Evolutionary conservation across 192 early-diverging fungal species (phyloP).

Genomic region (Jimgerdemannia flammicorona): DNA sequence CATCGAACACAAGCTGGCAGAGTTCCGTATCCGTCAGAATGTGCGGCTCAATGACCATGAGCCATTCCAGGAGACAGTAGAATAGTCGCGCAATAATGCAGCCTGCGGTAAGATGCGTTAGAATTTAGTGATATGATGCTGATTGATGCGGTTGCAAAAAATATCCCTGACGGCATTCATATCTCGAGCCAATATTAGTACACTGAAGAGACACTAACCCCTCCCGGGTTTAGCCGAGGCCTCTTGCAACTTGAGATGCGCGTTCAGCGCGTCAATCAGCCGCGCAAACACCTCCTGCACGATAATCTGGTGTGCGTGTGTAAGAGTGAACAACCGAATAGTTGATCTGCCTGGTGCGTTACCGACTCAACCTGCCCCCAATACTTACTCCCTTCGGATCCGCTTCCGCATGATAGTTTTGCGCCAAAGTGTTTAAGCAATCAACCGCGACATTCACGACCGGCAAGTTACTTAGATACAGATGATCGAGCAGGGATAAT

Average conservation of each 20-base stretch:
- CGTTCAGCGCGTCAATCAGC: constrained; percentile 62
- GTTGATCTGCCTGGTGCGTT: background rate
- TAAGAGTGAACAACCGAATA: background rate
- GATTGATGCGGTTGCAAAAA: too few relatives aligned
- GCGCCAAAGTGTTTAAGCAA: constrained; percentile 57
- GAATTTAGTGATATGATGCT: constrained; percentile 1
- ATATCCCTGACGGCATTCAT: too few relatives aligned
- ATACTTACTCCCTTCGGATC: constrained; percentile 52
- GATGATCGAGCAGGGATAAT: constrained; percentile 57
- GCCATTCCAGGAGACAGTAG: constrained; percentile 68
- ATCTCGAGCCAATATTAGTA: too few relatives aligned
- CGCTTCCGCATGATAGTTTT: constrained; percentile 45
- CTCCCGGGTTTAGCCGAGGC: constrained; percentile 30
- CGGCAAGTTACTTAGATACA: constrained; percentile 55
- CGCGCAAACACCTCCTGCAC: constrained; percentile 59
- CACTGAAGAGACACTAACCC: constrained; percentile 4
- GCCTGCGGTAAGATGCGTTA: constrained; percentile 22
- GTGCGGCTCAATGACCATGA: constrained; percentile 63
- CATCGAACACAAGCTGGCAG: constrained; percentile 63
- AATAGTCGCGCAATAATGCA: constrained; percentile 63
- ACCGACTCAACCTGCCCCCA: background rate
- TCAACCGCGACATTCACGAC: constrained; percentile 63
- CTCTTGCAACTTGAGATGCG: constrained; percentile 58
- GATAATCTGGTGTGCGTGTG: constrained; percentile 26
- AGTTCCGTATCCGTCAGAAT: constrained; percentile 61